These are phyloP conservation scores for Pseudopediastrum boryanum DNA, from an alignment of 139 green algal genomes.

Conservation along the genomic window DNA sequence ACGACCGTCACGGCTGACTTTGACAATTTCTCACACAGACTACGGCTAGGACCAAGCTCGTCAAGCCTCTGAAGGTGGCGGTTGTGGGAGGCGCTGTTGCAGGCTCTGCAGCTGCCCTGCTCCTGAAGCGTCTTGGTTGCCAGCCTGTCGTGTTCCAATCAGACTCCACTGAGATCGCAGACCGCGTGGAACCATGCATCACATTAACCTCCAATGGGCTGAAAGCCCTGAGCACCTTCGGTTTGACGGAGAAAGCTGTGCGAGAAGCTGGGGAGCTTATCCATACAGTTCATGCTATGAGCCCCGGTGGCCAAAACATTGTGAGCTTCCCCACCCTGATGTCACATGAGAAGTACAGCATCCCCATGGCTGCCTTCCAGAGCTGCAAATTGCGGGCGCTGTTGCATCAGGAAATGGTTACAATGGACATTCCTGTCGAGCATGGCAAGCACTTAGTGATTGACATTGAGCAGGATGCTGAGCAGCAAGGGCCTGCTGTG, in stretches of 20 bases:
- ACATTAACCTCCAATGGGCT: constrained; percentile 30
- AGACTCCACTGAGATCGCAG: too few species aligned
- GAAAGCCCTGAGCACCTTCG: constrained; percentile 18
- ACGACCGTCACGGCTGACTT: too few species aligned
- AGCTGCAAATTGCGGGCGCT: constrained; percentile 15
- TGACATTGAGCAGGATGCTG: neutral
- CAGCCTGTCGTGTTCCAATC: too few species aligned
- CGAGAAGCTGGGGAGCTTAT: constrained; percentile 10
- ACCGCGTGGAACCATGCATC: constrained; percentile 27
- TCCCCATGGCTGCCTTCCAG: constrained; percentile 6
- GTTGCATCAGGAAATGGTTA: constrained; percentile 1
- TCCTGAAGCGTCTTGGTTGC: too few species aligned
- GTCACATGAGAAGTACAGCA: neutral
- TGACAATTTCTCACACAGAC: too few species aligned
- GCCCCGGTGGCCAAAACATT: neutral
- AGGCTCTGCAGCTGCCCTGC: too few species aligned
- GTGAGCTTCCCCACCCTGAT: constrained; percentile 9
- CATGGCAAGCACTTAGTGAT: constrained; percentile 10
- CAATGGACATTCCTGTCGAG: constrained; percentile 19
- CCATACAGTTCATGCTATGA: neutral
- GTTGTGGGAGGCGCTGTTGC: too few species aligned
- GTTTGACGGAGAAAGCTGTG: neutral
- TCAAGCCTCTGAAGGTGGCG: too few species aligned
- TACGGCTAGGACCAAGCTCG: too few species aligned
- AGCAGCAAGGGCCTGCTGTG: constrained; percentile 1